Conservation (phyloP, 108 stramenopile species). For the Schizochytrium sp. region DNA sequence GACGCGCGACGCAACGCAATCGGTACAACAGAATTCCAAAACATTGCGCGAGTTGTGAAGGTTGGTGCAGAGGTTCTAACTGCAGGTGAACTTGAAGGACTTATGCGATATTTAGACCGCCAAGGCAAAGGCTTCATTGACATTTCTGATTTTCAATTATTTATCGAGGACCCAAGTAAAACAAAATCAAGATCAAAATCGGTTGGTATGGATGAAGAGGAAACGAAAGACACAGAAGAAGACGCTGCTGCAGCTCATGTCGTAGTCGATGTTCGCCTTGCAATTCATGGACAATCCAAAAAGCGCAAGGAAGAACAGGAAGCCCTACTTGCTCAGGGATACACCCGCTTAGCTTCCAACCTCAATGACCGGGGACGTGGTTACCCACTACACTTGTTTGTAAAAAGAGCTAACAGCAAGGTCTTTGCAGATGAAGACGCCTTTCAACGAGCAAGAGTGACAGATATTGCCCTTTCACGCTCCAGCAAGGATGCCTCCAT, state of each 20-base stretch:
- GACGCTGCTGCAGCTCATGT: not conserved
- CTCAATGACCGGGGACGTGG: slow-evolving; percentile 35
- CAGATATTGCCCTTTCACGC: slow-evolving; percentile 31
- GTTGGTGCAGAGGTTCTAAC: slow-evolving; percentile 39
- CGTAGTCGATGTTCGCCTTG: slow-evolving; percentile 36
- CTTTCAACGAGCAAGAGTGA: slow-evolving; percentile 32
- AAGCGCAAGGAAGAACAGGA: not conserved
- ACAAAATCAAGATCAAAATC: not conserved
- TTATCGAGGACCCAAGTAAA: slow-evolving; percentile 11
- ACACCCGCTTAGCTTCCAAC: not conserved
- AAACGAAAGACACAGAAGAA: not conserved
- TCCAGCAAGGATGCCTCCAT: slow-evolving; percentile 20
- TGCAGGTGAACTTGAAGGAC: not conserved
- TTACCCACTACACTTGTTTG: not conserved
- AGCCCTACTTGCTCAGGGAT: slow-evolving; percentile 17
- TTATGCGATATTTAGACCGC: slow-evolving; percentile 10
- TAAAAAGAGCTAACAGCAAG: not conserved
- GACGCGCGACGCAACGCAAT: not conserved
- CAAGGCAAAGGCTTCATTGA: slow-evolving; percentile 49
- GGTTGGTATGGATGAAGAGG: not conserved
- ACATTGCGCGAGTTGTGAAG: not conserved
- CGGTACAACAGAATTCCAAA: not conserved
- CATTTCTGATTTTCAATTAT: slow-evolving; percentile 54
- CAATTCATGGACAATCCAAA: not conserved
- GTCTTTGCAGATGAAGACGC: not conserved